Percentiles rank a stretch among this genome's conserved stretches.
Conservation (phyloP, 306 rosid species). For the Benincasa hispida region DNA sequence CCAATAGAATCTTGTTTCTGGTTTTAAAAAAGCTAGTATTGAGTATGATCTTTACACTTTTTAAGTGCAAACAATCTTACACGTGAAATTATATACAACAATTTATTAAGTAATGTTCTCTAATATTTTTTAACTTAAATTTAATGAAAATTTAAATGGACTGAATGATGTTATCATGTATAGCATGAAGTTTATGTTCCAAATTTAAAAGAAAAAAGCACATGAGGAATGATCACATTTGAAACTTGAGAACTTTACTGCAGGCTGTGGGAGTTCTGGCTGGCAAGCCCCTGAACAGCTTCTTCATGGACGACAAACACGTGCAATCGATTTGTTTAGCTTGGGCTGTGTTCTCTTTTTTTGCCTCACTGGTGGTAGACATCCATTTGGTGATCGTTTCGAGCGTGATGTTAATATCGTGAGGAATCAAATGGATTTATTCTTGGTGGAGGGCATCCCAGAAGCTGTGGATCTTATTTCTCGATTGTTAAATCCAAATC, state of each 20-base stretch:
- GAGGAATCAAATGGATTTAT: constrained; percentile 47
- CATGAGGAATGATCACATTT: not conserved
- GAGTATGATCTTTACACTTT: not conserved
- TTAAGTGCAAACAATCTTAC: not conserved
- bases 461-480: constrained; percentile 72
- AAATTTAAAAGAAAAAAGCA: not conserved
- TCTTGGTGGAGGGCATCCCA: constrained; percentile 51
- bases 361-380: constrained; percentile 68
- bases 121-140: not conserved
- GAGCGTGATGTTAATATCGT: constrained; percentile 76
- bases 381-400: constrained; percentile 78
- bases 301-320: constrained; percentile 72
- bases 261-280: constrained; percentile 91
- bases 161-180: not conserved
- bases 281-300: constrained; percentile 96
- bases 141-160: not conserved
- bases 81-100: not conserved
- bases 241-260: not conserved
- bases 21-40: not conserved
- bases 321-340: constrained; percentile 76
- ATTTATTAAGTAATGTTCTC: not conserved
- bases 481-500: constrained; percentile 36
- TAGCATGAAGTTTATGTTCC: not conserved
- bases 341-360: constrained; percentile 71
- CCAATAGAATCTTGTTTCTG: not conserved